These are phyloP conservation scores for Dioscorea dumetorum DNA, from an alignment of 106 monocot species.

Conservation along the genomic window DNA sequence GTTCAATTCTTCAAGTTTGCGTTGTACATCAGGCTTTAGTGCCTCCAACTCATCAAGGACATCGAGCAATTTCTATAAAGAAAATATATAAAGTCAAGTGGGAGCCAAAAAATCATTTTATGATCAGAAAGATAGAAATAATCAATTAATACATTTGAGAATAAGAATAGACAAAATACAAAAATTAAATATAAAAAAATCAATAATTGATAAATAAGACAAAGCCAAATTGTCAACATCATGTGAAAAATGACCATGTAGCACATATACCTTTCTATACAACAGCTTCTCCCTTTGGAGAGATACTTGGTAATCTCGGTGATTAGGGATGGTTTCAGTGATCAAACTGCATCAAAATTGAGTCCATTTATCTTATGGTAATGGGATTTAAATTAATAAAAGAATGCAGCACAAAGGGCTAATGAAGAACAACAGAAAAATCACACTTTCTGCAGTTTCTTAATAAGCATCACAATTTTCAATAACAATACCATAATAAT, in stretches of 20 bases:
- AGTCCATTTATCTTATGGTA: no score
- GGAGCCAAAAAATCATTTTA: no score
- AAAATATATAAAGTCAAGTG: background rate
- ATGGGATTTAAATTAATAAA: background rate
- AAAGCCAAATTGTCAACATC: slow-evolving; percentile 1
- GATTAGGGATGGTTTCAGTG: slow-evolving; percentile 7
- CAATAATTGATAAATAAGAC: no score
- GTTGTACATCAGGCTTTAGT: slow-evolving; percentile 67
- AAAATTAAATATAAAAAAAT: no score
- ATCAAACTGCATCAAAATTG: slow-evolving; percentile 56
- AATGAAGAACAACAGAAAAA: background rate
- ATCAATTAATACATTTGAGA: no score
- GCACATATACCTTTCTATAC: slow-evolving; percentile 37
- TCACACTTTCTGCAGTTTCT: background rate
- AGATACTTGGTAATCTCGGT: slow-evolving; percentile 7
- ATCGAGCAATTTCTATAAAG: slow-evolving; percentile 50
- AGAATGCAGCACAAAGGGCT: background rate
- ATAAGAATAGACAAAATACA: no score
- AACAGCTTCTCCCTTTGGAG: slow-evolving; percentile 26
- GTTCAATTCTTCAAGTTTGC: slow-evolving; percentile 53
- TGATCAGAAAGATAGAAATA: no score
- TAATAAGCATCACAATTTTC: no score
- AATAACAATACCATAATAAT: no score
- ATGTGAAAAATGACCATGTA: slow-evolving; percentile 5
- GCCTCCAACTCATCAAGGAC: slow-evolving; percentile 61